Evolutionary conservation across 176 grass and related monocot species (phyloP), one percentile per base, ranked within the genome.

Genomic region (Zoysia pacifica): DNA sequence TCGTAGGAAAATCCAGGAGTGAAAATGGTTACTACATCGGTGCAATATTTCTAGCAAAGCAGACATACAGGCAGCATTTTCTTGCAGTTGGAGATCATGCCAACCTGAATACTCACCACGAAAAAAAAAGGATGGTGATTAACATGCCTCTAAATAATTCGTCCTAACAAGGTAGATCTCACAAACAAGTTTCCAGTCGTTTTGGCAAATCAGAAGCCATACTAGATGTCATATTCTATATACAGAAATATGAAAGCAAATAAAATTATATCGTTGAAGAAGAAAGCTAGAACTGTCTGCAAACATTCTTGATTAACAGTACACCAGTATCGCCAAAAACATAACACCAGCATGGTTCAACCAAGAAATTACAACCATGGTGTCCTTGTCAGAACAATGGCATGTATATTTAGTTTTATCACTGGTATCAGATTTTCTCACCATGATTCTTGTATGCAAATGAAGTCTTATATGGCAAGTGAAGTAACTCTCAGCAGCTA

Each of bases 351-450:
- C 13, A 54, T 10, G 58, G 36, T 73, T 36, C 6, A 45, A 37
- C 2, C 12, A 16, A 66, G 48, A 56, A 65, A 13, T 38, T n/a
- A 73, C 8, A 44, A 66, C 19, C 48, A 48, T 42, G 40, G 12
- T 65, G 7, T n/a, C 35, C 20, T 9, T 9, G 18, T 59, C 5
- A 75, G 14, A 51, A 20, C 52, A 53, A 47, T 19, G 53, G 15
- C 43, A 15, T 67, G 35, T n/a, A 45, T 15, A 61, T 87, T 39
- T 68, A 61, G 43, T 48, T 7, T 75, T 68, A 70, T 69, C 52
- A 61, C 61, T 9, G 42, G 18, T 15, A 8, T 12, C 20, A 54
- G 9, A 71, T 72, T 71, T 53, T 2, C 14, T 37, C 47, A 45
- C 16, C 55, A 45, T 40, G 14, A 66, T n/a, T 37, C 37, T 48